Percentiles rank a stretch among this genome's conserved stretches.
These are phyloP conservation scores for Penicillium sp. DNA, from an alignment of 2,329 filamentous ascomycete genomes.

Conservation along the genomic window DNA sequence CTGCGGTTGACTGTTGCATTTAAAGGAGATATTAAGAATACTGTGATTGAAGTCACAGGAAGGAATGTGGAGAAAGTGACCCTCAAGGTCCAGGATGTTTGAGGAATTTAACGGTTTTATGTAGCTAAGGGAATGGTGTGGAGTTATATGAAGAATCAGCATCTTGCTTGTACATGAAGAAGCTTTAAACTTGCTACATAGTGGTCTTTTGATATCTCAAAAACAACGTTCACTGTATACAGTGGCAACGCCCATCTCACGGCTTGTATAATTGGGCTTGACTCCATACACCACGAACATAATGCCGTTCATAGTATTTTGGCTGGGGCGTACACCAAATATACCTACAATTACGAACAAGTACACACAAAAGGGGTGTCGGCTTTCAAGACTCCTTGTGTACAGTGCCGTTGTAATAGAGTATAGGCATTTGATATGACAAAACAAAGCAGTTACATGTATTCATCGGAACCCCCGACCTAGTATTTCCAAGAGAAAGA, in stretches of 20 bases:
- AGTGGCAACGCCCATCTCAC: no score
- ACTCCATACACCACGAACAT: neutral
- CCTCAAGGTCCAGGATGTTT: neutral
- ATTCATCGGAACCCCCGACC: neutral
- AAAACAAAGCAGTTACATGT: neutral
- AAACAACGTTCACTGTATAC: neutral
- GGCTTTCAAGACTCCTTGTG: neutral
- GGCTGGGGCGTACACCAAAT: no score
- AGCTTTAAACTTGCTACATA: neutral
- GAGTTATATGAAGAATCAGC: neutral
- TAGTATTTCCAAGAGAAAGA: neutral
- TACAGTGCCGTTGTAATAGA: neutral
- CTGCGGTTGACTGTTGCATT: constrained; percentile 41
- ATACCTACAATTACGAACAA: neutral
- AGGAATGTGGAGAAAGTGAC: constrained; percentile 20
- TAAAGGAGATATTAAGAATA: constrained; percentile 7
- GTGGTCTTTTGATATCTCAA: neutral
- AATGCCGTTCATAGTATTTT: no score
- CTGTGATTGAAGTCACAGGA: constrained; percentile 22
- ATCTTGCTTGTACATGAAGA: neutral
- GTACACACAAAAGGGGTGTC: neutral
- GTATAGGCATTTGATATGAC: neutral
- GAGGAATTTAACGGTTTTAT: neutral
- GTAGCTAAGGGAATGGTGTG: neutral
- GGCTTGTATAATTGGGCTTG: neutral